Conservation (phyloP, 129 eudicot species). For the Flaveria brownii region DNA sequence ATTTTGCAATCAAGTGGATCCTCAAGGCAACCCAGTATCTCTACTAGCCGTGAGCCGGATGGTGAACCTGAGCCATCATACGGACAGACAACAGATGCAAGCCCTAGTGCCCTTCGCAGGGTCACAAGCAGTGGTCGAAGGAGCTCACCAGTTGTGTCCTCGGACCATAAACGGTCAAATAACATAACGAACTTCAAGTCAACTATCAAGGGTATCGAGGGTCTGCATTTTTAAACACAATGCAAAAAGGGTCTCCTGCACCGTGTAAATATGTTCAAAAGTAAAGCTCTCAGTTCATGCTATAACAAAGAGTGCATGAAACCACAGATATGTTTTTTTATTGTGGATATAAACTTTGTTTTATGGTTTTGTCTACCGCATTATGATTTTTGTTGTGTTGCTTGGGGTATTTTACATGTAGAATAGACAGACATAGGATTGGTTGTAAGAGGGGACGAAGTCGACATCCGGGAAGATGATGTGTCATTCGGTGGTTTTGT, state of each 20-base stretch:
- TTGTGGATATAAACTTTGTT: conserved; percentile 23
- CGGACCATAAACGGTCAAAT: conserved; percentile 52
- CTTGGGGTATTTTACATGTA: background rate
- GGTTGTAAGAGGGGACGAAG: too few relatives aligned
- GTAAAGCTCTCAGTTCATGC: conserved; percentile 31
- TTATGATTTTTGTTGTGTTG: conserved; percentile 29
- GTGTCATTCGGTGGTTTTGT: too few relatives aligned
- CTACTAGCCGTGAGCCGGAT: conserved; percentile 70
- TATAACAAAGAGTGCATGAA: conserved; percentile 25
- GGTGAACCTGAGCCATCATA: conserved; percentile 53
- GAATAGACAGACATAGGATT: too few relatives aligned
- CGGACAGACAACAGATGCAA: conserved; percentile 49
- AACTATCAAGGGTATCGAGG: conserved; percentile 75
- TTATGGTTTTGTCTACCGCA: conserved; percentile 14
- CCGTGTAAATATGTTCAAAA: conserved; percentile 44
- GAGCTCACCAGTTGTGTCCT: conserved; percentile 61
- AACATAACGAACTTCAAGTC: conserved; percentile 64
- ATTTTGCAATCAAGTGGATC: conserved; percentile 63
- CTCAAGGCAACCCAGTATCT: conserved; percentile 64
- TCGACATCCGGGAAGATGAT: too few relatives aligned
- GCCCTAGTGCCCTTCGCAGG: conserved; percentile 50
- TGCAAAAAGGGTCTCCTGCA: conserved; percentile 20
- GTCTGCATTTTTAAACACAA: conserved; percentile 57
- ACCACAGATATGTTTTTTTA: conserved; percentile 30
- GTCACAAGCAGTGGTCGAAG: conserved; percentile 57